phyloP scores from a whole-genome alignment of 2,329 filamentous ascomycete species.

The Diaporthe vexans region DNA sequence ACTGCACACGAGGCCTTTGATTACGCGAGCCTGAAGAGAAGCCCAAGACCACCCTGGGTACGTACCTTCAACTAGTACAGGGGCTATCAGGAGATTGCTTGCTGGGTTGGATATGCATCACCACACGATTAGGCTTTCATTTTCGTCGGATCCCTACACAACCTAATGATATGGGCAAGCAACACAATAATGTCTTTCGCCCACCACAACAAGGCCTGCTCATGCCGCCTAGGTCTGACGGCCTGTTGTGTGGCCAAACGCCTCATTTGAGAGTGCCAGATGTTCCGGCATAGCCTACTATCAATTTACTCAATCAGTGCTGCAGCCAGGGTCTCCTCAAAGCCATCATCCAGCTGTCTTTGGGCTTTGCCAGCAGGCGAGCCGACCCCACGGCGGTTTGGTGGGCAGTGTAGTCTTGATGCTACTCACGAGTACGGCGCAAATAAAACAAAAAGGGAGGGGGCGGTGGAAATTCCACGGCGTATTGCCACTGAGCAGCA shows the following conservation, averaged over 20 bases:
- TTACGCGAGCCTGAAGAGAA: not conserved
- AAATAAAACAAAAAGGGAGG: too few species aligned
- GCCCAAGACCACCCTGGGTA: not conserved
- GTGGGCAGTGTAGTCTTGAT: too few species aligned
- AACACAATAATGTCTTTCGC: not conserved
- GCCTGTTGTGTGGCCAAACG: not conserved
- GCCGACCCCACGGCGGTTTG: too few species aligned
- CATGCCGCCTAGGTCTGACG: not conserved
- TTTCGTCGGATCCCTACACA: not conserved
- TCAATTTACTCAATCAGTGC: not conserved
- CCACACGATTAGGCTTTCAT: not conserved
- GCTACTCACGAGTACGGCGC: too few species aligned
- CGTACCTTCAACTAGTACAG: too few species aligned
- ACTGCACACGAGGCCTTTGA: not conserved
- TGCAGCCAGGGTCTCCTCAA: too few species aligned
- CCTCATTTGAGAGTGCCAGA: too few species aligned
- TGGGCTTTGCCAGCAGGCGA: too few species aligned
- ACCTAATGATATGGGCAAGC: not conserved
- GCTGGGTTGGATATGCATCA: not conserved
- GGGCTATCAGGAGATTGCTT: not conserved
- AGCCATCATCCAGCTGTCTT: too few species aligned
- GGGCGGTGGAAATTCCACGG: too few species aligned
- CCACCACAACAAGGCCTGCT: too few species aligned
- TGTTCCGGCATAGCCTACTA: too few species aligned
- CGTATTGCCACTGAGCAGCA: not conserved